Percentiles rank a stretch among this genome's conserved stretches.
Conservation (phyloP, 495 filamentous ascomycete species). For the Neurospora sp. region DNA sequence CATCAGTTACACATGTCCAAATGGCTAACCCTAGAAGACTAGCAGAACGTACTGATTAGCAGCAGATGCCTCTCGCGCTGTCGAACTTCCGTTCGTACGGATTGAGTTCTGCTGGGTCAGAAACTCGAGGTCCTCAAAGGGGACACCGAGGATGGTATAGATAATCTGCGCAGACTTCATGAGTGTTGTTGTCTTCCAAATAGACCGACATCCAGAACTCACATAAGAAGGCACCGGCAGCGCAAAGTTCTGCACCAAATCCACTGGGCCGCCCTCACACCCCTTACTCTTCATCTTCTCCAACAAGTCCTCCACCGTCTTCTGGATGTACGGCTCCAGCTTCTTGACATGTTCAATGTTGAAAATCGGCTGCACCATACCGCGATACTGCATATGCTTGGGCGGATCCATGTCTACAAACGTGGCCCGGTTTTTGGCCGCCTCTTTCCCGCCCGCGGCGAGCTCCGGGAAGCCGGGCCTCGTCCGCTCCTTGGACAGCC, state of each 20-base stretch:
- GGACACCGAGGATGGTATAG: slow-evolving; percentile 37
- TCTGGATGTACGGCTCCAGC: slow-evolving; percentile 32
- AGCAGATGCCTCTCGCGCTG: slow-evolving; percentile 28
- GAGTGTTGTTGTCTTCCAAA: background rate
- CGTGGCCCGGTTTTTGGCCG: slow-evolving; percentile 32
- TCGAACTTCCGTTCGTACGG: slow-evolving; percentile 33
- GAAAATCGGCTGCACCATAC: slow-evolving; percentile 36
- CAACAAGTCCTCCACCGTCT: slow-evolving; percentile 31
- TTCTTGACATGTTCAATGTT: slow-evolving; percentile 24
- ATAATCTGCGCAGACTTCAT: slow-evolving; percentile 26
- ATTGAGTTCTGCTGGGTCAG: slow-evolving; percentile 33
- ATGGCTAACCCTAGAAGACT: background rate
- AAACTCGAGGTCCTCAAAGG: slow-evolving; percentile 34
- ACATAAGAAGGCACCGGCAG: slow-evolving; percentile 35
- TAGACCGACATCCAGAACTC: background rate
- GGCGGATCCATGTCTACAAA: slow-evolving; percentile 42
- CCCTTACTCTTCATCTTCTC: slow-evolving; percentile 24
- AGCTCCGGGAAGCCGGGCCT: slow-evolving; percentile 38
- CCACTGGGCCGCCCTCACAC: slow-evolving; percentile 22
- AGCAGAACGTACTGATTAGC: slow-evolving; percentile 21
- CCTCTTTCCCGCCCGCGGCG: slow-evolving; percentile 27
- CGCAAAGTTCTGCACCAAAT: slow-evolving; percentile 34
- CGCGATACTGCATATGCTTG: slow-evolving; percentile 30
- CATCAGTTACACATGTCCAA: background rate
- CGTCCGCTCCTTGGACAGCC: slow-evolving; percentile 30